These are phyloP conservation scores for Inga oerstediana DNA, from an alignment of 306 rosid genomes.

Conservation along the genomic window DNA sequence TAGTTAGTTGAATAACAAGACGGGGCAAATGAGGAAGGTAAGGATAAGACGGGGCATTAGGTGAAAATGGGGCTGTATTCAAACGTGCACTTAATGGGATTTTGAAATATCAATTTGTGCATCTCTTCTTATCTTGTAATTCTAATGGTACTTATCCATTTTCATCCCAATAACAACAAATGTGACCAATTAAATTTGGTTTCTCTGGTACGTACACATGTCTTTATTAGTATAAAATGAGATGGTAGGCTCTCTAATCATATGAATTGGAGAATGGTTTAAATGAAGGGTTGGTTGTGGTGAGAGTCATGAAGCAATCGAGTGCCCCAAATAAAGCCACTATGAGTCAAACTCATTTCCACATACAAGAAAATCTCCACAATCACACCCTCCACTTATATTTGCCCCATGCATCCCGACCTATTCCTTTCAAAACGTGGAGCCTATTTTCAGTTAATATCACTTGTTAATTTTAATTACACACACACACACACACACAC, in stretches of 20 bases:
- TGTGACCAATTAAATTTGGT: background rate
- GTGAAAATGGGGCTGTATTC: background rate
- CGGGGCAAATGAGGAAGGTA: background rate
- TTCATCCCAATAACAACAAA: background rate
- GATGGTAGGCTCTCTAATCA: background rate
- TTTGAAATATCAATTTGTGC: slow-evolving; percentile 4
- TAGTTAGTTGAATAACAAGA: background rate
- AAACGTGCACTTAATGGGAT: background rate
- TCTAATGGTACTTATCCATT: background rate
- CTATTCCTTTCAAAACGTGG: too few species aligned
- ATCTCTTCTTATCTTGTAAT: slow-evolving; percentile 7
- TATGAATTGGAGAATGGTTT: background rate
- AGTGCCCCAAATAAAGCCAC: background rate
- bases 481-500: too few species aligned
- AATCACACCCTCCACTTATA: background rate
- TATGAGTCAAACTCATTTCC: background rate
- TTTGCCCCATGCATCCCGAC: too few species aligned
- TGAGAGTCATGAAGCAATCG: background rate
- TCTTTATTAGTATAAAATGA: background rate
- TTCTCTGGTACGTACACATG: background rate
- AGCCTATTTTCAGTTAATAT: too few species aligned
- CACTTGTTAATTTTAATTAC: too few species aligned
- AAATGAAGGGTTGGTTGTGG: background rate
- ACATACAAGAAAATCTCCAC: background rate
- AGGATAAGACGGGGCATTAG: background rate